Evolutionary conservation across 2,329 filamentous ascomycete species (phyloP), one percentile per base, ranked within the genome.

Genomic region (Lecanicillium sp.): DNA sequence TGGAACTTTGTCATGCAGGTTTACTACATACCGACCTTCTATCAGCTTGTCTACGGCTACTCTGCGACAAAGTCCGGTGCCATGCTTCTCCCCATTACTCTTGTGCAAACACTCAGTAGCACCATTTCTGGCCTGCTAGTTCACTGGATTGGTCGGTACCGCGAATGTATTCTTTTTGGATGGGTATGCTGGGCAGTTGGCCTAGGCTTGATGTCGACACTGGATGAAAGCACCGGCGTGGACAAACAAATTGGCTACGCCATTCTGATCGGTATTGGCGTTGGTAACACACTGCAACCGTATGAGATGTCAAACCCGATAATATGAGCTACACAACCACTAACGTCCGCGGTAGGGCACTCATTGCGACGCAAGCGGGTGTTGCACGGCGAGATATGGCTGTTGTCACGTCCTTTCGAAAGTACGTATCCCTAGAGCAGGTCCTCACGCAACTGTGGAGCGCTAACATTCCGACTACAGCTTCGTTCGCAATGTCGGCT

Each of bases 1-100:
- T 77, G 73, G 72, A 75, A 75, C 45, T 75, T 75, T 40, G 59
- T 76, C 17, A 66, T 73, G n/a, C 72, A 77, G 44, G 57, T 72
- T 7, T 72, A 71, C 45, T 71, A 65, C 41, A 61, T 68, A 4
- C 64, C 64, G 0, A 58, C 61, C 1, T 69, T 69, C 44, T 69
- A 70, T 44, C 68, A 69, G 37, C 60, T 69, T 10, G 61, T 58
- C 2, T 68, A 65, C 39, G 59, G 56, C 15, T 69, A 66, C 46
- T 63, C 58, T 0, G 60, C 62, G 2, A 65, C 65, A 4, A 61
- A 58, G 33, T 56, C 65, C 0, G 64, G 60, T 17, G 61, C 61
- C 0, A 61, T 69, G 47, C 48, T 70, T 4, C 53, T 69, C 1
- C 64, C 61, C 8, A 59, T 62, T 17, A 64, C 60, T 0, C 51